Percentiles rank a stretch among this genome's conserved stretches.
phyloP scores from a whole-genome alignment of 768 basidiomycete genomes.

The Phlebiopsis flavidoalba region DNA sequence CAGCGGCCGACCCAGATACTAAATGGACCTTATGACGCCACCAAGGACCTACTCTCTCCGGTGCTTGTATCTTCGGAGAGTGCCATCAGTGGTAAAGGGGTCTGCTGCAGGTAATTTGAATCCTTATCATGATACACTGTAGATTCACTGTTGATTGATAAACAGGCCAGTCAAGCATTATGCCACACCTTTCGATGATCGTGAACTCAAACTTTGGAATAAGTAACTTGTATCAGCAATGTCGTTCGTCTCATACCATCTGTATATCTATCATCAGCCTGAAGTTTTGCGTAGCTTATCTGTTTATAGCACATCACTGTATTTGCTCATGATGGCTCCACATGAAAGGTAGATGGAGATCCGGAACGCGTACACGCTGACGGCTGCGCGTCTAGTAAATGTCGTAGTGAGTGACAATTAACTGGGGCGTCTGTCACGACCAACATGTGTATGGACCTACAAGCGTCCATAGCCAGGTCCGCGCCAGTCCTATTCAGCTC shows the following conservation, averaged over 20 bases:
- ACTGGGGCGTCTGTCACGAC: slow-evolving; percentile 3
- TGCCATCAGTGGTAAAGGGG: background rate
- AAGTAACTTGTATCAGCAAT: background rate
- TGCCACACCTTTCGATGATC: slow-evolving; percentile 9
- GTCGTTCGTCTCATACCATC: background rate
- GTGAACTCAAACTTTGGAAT: slow-evolving; percentile 4
- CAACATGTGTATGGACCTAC: slow-evolving; percentile 13
- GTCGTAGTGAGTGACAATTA: background rate
- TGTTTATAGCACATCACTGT: background rate
- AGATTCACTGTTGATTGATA: background rate
- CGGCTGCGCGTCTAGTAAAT: background rate
- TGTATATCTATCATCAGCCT: background rate
- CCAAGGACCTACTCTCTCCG: slow-evolving; percentile 43
- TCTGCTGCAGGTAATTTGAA: background rate
- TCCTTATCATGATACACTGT: background rate
- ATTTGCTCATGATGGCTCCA: too few relatives aligned
- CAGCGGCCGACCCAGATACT: slow-evolving; percentile 38
- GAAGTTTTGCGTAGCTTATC: too few relatives aligned
- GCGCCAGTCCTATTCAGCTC: background rate
- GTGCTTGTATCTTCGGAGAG: slow-evolving; percentile 2
- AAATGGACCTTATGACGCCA: slow-evolving; percentile 50
- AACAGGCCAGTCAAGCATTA: slow-evolving; percentile 6
- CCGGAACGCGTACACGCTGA: too few relatives aligned
- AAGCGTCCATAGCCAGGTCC: slow-evolving; percentile 4
- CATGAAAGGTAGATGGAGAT: too few relatives aligned